These are phyloP conservation scores for Aspergillus alliaceus DNA, from an alignment of 2,329 filamentous ascomycete genomes.

Conservation along the genomic window DNA sequence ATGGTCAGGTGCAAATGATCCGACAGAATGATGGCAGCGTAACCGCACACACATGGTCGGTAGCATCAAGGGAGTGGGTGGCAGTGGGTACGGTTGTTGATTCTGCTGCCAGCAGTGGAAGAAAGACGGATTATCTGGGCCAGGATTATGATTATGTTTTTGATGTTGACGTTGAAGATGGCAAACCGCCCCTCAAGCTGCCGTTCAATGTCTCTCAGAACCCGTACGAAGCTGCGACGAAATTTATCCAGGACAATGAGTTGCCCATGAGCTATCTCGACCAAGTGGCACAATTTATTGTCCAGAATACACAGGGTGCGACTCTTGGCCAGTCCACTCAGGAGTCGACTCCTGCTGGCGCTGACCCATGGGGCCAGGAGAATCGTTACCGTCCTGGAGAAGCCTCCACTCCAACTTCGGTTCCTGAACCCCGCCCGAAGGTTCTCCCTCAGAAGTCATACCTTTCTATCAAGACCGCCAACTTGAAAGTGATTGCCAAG, in stretches of 20 bases:
- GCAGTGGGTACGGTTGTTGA: slow-evolving; percentile 94
- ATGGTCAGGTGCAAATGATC: slow-evolving; percentile 94
- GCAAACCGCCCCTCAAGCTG: slow-evolving; percentile 88
- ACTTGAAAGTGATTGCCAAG: slow-evolving; percentile 68
- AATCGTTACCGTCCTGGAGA: slow-evolving; percentile 76
- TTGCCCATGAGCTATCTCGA: slow-evolving; percentile 85
- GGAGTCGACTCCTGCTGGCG: slow-evolving; percentile 47
- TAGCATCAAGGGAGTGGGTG: slow-evolving; percentile 70
- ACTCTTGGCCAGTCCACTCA: slow-evolving; percentile 66
- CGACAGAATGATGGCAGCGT: slow-evolving; percentile 76
- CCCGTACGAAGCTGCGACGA: slow-evolving; percentile 85
- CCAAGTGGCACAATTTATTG: slow-evolving; percentile 89
- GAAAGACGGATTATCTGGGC: slow-evolving; percentile 74
- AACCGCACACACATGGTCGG: slow-evolving; percentile 86
- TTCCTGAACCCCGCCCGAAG: slow-evolving; percentile 51
- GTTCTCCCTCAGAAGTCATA: slow-evolving; percentile 78
- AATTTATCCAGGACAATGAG: slow-evolving; percentile 87
- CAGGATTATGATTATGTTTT: slow-evolving; percentile 96
- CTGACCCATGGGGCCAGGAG: slow-evolving; percentile 77
- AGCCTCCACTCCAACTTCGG: slow-evolving; percentile 38
- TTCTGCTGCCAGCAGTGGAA: slow-evolving; percentile 76
- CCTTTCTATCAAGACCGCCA: slow-evolving; percentile 73
- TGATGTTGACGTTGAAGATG: slow-evolving; percentile 93
- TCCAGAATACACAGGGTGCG: slow-evolving; percentile 82
- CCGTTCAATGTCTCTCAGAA: slow-evolving; percentile 92